Percentiles rank a stretch among this genome's conserved stretches.
Evolutionary conservation across 768 basidiomycete genomes (phyloP).

Genomic region (Auricularia sp.): DNA sequence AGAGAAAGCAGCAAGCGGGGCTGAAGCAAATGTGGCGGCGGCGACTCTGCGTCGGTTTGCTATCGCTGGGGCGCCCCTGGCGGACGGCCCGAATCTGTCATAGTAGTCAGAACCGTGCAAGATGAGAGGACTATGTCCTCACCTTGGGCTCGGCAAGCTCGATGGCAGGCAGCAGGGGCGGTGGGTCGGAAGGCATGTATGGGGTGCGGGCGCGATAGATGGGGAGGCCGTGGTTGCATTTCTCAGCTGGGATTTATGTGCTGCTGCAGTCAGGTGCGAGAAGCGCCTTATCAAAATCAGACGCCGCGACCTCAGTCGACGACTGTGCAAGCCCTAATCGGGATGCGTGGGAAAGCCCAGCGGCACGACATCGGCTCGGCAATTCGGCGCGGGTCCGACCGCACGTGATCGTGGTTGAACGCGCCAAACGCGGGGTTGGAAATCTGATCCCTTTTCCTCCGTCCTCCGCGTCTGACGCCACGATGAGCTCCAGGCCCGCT

Average conservation of each 20-base stretch:
- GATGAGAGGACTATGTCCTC: neutral
- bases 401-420: too few relatives aligned
- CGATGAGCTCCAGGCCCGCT: neutral
- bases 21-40: neutral
- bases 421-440: too few relatives aligned
- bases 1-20: neutral
- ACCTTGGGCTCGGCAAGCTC: neutral
- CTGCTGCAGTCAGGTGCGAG: neutral
- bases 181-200: neutral
- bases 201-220: neutral
- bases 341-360: neutral
- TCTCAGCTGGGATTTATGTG: neutral
- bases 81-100: too few relatives aligned
- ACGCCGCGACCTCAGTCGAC: neutral
- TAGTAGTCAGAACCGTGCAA: too few relatives aligned
- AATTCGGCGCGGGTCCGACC: too few relatives aligned
- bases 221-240: neutral
- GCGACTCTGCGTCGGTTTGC: neutral
- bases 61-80: neutral
- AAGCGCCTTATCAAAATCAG: neutral
- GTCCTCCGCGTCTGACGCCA: neutral
- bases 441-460: too few relatives aligned
- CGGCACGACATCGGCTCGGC: neutral
- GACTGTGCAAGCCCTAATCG: neutral
- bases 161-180: neutral